phyloP scores from a whole-genome alignment of 495 filamentous ascomycete species.

The Bathelium albidoporum region DNA sequence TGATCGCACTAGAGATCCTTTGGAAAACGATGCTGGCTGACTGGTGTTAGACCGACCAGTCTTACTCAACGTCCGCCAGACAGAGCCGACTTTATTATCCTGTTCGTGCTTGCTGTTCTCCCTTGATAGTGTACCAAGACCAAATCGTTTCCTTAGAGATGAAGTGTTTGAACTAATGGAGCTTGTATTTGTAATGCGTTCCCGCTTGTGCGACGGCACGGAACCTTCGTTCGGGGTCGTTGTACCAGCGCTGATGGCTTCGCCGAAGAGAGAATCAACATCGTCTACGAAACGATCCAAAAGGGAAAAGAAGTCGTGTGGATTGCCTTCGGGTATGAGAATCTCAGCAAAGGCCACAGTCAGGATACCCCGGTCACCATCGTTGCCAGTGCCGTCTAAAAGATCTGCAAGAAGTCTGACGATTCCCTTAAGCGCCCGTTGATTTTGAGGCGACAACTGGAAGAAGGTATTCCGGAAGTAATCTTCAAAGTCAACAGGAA shows the following conservation, averaged over 20 bases:
- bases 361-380: conserved; percentile 81
- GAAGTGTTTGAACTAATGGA: conserved; percentile 66
- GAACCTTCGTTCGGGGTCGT: conserved; percentile 31
- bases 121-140: conserved; percentile 61
- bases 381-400: conserved; percentile 87
- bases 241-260: conserved; percentile 32
- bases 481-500: conserved; percentile 72
- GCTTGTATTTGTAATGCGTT: conserved; percentile 40
- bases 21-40: conserved; percentile 49
- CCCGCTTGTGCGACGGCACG: conserved; percentile 40
- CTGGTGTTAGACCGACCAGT: conserved; percentile 44
- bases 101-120: conserved; percentile 64
- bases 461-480: conserved; percentile 65
- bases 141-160: conserved; percentile 73
- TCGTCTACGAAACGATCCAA: conserved; percentile 90
- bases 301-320: conserved; percentile 78
- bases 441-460: conserved; percentile 85
- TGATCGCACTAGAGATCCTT: conserved; percentile 57
- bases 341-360: conserved; percentile 87
- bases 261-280: conserved; percentile 76
- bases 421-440: conserved; percentile 72
- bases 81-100: conserved; percentile 61
- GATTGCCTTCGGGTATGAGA: conserved; percentile 63
- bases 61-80: conserved; percentile 87
- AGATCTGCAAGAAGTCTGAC: conserved; percentile 79